Evolutionary conservation across 225 moss, liverwort and hornwort genomes (phyloP).

Genomic region (Takakia lepidozioides): DNA sequence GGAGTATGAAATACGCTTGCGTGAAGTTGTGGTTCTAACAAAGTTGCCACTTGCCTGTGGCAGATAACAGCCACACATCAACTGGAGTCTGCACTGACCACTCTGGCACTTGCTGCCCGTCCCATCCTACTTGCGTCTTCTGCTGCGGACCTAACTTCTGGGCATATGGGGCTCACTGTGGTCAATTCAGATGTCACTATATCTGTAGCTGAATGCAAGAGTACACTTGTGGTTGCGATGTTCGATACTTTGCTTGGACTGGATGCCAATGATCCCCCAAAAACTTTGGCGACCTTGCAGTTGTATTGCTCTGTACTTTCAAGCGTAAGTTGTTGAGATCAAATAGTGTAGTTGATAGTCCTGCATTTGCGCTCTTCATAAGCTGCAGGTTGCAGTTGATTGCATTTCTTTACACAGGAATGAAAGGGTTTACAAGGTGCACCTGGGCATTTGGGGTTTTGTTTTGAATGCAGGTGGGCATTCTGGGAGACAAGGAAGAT

Average conservation of each 20-base stretch:
- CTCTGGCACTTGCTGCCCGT: constrained; percentile 61
- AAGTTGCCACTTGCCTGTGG: background rate
- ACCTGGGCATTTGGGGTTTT: no score
- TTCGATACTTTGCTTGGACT: constrained; percentile 72
- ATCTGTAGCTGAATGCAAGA: constrained; percentile 49
- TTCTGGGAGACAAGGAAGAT: constrained; percentile 44
- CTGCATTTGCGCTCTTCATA: no score
- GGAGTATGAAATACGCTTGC: no score
- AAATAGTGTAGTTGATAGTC: no score
- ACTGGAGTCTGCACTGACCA: constrained; percentile 59
- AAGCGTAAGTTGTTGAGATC: constrained; percentile 63
- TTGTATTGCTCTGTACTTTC: constrained; percentile 81
- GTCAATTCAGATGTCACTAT: constrained; percentile 9
- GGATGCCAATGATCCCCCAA: constrained; percentile 83
- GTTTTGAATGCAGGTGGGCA: constrained; percentile 34
- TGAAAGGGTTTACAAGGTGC: no score
- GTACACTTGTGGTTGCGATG: constrained; percentile 59
- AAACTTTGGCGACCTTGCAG: constrained; percentile 77
- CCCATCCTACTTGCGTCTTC: constrained; percentile 60
- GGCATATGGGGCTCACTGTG: background rate
- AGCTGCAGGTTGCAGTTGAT: no score
- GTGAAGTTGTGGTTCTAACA: background rate
- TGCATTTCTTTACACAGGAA: no score
- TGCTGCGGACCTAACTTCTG: constrained; percentile 12
- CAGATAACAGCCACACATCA: constrained; percentile 90